Percentiles rank a stretch among this genome's conserved stretches.
These are phyloP conservation scores for Trichosporon ovoides DNA, from an alignment of 1,284 basidiomycete species.

Conservation along the genomic window DNA sequence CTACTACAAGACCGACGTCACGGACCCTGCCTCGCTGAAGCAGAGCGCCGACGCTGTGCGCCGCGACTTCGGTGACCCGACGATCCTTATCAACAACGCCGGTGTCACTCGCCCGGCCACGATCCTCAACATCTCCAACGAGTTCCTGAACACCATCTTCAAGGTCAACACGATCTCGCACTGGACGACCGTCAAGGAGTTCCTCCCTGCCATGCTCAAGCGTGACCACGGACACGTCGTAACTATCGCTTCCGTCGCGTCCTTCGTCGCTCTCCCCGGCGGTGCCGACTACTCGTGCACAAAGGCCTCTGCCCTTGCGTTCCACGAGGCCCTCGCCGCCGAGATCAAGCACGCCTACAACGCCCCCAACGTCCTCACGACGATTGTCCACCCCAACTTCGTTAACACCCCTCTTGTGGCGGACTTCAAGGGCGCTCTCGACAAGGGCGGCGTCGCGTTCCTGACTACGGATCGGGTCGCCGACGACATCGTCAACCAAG, in stretches of 20 bases:
- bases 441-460: conserved; percentile 9
- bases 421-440: conserved; percentile 7
- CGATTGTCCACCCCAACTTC: conserved; percentile 16
- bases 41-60: conserved; percentile 7
- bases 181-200: conserved; percentile 14
- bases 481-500: conserved; percentile 11
- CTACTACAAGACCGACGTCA: conserved; percentile 15
- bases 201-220: conserved; percentile 16
- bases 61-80: conserved; percentile 8
- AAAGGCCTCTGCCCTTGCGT: conserved; percentile 13
- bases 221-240: conserved; percentile 18
- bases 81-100: conserved; percentile 19
- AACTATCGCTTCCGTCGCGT: conserved; percentile 14
- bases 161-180: conserved; percentile 16
- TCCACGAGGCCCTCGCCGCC: conserved; percentile 11
- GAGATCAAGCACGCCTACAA: conserved; percentile 13
- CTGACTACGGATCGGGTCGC: conserved; percentile 10
- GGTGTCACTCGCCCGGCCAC: conserved; percentile 10
- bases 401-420: conserved; percentile 12
- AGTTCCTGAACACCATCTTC: conserved; percentile 12
- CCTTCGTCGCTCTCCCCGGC: conserved; percentile 12
- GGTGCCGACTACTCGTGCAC: conserved; percentile 12
- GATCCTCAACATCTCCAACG: conserved; percentile 12
- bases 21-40: conserved; percentile 7
- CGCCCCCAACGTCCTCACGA: conserved; percentile 12